Percentiles rank a stretch among this genome's conserved stretches.
Evolutionary conservation across 257 asterid genomes (phyloP).

Genomic region (Solanum arcanum): DNA sequence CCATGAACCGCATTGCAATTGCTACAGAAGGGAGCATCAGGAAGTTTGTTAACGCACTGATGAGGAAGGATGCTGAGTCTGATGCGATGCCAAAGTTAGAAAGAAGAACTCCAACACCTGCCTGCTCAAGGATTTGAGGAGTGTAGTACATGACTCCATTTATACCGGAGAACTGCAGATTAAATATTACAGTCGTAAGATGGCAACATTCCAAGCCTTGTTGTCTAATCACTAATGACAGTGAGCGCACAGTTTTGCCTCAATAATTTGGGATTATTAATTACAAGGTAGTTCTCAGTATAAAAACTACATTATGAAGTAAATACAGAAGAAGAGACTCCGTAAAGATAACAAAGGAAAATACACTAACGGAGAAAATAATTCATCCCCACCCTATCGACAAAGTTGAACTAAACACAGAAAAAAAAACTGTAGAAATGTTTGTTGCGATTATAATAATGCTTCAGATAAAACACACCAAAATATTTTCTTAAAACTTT

Average conservation of each 20-base stretch:
- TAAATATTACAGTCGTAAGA: background rate
- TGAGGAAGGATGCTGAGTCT: conserved; percentile 70
- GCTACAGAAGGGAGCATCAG: conserved; percentile 64
- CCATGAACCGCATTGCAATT: conserved; percentile 92
- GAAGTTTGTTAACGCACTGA: conserved; percentile 50
- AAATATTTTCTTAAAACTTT: background rate
- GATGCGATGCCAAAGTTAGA: conserved; percentile 66
- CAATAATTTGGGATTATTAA: background rate
- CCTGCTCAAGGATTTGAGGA: conserved; percentile 89
- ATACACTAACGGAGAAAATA: background rate
- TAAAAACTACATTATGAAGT: background rate
- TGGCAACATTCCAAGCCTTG: background rate
- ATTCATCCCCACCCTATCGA: background rate
- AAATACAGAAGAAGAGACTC: background rate
- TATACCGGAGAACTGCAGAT: conserved; percentile 80
- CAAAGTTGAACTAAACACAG: background rate
- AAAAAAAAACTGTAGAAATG: background rate
- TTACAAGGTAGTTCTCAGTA: background rate
- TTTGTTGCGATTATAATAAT: background rate
- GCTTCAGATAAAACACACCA: background rate
- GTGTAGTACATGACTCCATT: conserved; percentile 92
- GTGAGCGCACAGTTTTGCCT: background rate
- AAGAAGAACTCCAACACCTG: conserved; percentile 80
- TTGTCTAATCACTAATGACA: background rate
- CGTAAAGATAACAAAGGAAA: background rate